Evolutionary conservation across 2,329 filamentous ascomycete genomes (phyloP), one percentile per base, ranked within the genome.

Genomic region (Stagonosporopsis chrysanthemi): DNA sequence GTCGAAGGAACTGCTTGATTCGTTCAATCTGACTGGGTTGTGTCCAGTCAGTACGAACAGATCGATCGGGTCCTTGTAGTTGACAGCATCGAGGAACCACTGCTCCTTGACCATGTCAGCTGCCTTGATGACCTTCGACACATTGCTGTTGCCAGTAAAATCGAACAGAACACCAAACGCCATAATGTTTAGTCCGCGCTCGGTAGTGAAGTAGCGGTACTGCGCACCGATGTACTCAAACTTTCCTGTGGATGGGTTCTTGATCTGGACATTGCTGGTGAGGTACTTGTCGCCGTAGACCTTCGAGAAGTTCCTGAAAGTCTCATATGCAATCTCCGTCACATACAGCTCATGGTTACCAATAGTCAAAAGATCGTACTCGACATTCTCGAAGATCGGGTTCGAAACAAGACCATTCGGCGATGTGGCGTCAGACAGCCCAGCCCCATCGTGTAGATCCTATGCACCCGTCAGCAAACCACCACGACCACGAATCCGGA

Each of bases 321-420:
- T 84, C 65, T 88, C 82, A 59, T 88, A 87, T 1, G 87, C 83
- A 47, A 88, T 82, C 28, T 85, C 82, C 9, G 83, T 82, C 9
- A 86, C 80, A 67, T 89, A 88, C 6, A 90, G 81, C 74, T 89
- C 87, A 63, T 90, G 87, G 68, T 89, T 88, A 2, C 85, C 83
- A 54, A 84, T 83, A 2, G 82, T 81, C 38, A 85, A 72, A 23
- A 85, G 61, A 64, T 85, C 83, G 61, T 84, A 85, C 55, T 84
- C 79, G 28, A 84, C 61, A 15, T 81, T 79, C 65, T 83, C 76
- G 61, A 84, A 84, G 46, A 85, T 79, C 1, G 75, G 76, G 58
- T 83, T 83, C 1, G 84, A 84, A 22, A 85, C 62, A 38, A 79
- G 74, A 40, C 85, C 87, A 60, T 88, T 86, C 2, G 82, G 81